Conservation (phyloP, 140 eudicot species). For the Stevia rebaudiana region DNA sequence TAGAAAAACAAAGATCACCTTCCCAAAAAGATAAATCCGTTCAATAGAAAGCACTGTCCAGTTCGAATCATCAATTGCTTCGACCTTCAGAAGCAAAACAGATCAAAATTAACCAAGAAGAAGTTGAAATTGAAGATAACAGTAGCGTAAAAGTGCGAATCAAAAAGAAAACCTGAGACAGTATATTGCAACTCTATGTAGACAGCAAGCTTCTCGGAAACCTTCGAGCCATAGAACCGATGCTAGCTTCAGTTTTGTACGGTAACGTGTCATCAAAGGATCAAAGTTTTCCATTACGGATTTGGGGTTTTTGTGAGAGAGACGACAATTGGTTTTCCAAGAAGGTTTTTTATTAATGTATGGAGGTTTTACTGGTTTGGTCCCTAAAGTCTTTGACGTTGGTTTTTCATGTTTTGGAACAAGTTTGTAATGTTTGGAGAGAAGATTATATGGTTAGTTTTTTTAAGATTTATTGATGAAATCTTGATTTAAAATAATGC, state of each 20-base stretch:
- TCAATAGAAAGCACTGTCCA: slow-evolving; percentile 83
- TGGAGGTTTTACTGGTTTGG: not conserved
- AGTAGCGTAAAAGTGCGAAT: slow-evolving; percentile 6
- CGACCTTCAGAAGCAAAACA: slow-evolving; percentile 43
- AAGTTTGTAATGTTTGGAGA: too few species aligned
- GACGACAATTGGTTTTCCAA: slow-evolving; percentile 6
- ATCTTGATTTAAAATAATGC: too few species aligned
- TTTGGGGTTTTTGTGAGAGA: slow-evolving; percentile 10
- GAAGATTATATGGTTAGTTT: too few species aligned
- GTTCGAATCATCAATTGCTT: slow-evolving; percentile 72
- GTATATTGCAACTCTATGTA: slow-evolving; percentile 80
- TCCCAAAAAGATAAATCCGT: slow-evolving; percentile 87
- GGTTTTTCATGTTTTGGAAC: not conserved
- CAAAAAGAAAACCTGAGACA: slow-evolving; percentile 48
- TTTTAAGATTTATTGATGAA: too few species aligned
- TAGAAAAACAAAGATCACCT: slow-evolving; percentile 41
- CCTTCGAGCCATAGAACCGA: slow-evolving; percentile 63
- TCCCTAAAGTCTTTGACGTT: not conserved
- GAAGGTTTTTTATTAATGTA: slow-evolving; percentile 1
- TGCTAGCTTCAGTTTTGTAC: slow-evolving; percentile 46
- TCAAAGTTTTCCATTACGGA: slow-evolving; percentile 36
- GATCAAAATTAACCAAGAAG: not conserved
- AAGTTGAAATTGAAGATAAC: slow-evolving; percentile 14
- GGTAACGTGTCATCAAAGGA: slow-evolving; percentile 25
- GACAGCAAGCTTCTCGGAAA: slow-evolving; percentile 83